Percentiles rank a stretch among this genome's conserved stretches.
These are phyloP conservation scores for Jamesozyma spencerorum DNA, from an alignment of 805 yeast genomes.

Conservation along the genomic window DNA sequence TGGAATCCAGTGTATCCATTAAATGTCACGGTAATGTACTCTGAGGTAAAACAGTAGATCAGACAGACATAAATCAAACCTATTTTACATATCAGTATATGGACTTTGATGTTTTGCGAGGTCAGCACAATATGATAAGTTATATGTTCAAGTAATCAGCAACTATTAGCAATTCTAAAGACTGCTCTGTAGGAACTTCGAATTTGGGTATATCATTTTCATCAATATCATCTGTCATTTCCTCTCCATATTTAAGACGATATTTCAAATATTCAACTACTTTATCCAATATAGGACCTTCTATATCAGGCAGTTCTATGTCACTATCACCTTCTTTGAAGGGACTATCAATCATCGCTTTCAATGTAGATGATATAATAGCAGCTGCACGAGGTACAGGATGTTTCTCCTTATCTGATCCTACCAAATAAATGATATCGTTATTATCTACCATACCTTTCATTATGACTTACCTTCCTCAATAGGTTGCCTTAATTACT, in stretches of 20 bases:
- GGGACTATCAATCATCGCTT: conserved; percentile 46
- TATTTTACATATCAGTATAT: too few species aligned
- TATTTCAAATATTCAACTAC: conserved; percentile 81
- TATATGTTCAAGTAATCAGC: conserved; percentile 57
- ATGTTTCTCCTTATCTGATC: conserved; percentile 61
- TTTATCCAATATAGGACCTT: conserved; percentile 62
- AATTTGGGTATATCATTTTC: conserved; percentile 55
- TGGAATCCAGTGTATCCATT: too few species aligned
- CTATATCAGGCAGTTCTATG: conserved; percentile 52
- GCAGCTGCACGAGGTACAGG: conserved; percentile 68
- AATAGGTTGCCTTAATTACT: too few species aligned
- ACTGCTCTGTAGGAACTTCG: conserved; percentile 87
- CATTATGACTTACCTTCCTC: too few species aligned
- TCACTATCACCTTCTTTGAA: conserved; percentile 52
- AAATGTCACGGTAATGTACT: too few species aligned
- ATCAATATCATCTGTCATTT: conserved; percentile 29
- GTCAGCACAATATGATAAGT: background rate
- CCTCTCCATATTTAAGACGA: conserved; percentile 53
- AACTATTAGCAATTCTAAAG: conserved; percentile 81
- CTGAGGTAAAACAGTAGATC: too few species aligned
- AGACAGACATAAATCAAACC: too few species aligned
- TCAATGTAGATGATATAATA: conserved; percentile 53
- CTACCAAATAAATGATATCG: conserved; percentile 49
- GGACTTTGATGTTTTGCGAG: too few species aligned
- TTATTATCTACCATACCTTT: background rate